Percentiles rank a stretch among this genome's conserved stretches.
Evolutionary conservation across 306 rosid species (phyloP).

Genomic region (Oemleria cerasiformis): DNA sequence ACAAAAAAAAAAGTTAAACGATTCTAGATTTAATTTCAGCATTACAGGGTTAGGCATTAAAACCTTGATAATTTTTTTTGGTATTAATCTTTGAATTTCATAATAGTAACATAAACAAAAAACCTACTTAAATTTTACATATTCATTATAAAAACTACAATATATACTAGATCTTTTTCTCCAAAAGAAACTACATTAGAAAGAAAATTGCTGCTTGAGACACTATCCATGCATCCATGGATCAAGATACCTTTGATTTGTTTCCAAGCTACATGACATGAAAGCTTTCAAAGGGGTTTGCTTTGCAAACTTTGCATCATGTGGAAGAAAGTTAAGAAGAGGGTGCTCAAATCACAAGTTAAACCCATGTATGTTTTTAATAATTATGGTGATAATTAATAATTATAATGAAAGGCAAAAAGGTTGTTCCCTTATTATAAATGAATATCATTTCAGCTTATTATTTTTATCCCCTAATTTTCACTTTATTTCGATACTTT

Average conservation of each 20-base stretch:
- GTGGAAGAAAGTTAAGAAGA: background rate
- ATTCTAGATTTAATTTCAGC: too few species aligned
- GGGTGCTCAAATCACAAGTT: background rate
- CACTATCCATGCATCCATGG: too few species aligned
- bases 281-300: background rate
- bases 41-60: too few species aligned
- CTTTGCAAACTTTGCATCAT: background rate
- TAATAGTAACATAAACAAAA: too few species aligned
- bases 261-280: background rate
- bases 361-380: background rate
- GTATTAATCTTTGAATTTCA: too few species aligned
- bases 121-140: background rate
- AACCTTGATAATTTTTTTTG: too few species aligned
- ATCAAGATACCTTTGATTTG: background rate
- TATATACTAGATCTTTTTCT: background rate
- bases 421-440: slow-evolving; percentile 1
- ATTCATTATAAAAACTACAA: background rate
- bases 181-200: background rate
- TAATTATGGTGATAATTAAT: background rate
- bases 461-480: slow-evolving; percentile 7
- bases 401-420: slow-evolving; percentile 7
- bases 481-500: slow-evolving; percentile 23
- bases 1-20: too few species aligned
- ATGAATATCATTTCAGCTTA: slow-evolving; percentile 4
- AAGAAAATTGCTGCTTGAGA: background rate